Conservation (phyloP, 2,329 filamentous ascomycete genomes). For the Ceratocystis albifundus region DNA sequence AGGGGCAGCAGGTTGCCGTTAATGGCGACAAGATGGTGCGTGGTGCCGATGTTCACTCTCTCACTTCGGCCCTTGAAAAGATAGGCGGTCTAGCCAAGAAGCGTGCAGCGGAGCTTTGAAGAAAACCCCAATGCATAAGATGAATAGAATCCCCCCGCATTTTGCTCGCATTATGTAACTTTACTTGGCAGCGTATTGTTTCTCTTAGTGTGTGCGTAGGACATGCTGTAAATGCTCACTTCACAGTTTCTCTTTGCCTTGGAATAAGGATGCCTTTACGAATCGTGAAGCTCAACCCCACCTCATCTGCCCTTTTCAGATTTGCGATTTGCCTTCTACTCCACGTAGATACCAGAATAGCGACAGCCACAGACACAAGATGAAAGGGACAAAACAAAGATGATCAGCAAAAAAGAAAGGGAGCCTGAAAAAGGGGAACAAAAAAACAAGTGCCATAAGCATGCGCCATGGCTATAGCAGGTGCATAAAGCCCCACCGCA, state of each 20-base stretch:
- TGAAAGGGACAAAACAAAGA: background rate
- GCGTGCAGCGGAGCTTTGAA: slow-evolving; percentile 26
- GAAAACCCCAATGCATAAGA: background rate
- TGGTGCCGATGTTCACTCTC: slow-evolving; percentile 24
- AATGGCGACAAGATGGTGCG: slow-evolving; percentile 27
- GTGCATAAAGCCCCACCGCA: background rate
- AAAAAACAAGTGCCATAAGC: background rate
- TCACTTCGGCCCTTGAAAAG: slow-evolving; percentile 33
- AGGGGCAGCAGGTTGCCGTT: slow-evolving; percentile 42
- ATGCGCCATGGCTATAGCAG: background rate
- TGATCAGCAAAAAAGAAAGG: background rate
- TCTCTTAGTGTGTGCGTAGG: background rate
- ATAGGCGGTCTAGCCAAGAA: slow-evolving; percentile 31
- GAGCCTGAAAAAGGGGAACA: background rate
- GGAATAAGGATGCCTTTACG: background rate
- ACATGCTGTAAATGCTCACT: background rate
- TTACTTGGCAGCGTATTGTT: background rate
- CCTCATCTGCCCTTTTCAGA: background rate
- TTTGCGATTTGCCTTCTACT: background rate
- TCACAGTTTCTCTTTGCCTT: background rate
- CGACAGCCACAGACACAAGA: background rate
- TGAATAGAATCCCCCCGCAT: background rate
- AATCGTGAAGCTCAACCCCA: background rate
- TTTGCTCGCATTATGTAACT: background rate
- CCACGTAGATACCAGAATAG: background rate